Percentiles rank a stretch among this genome's conserved stretches.
Conservation (phyloP, 176 grass and related monocot species). For the Panicum miliaceum region DNA sequence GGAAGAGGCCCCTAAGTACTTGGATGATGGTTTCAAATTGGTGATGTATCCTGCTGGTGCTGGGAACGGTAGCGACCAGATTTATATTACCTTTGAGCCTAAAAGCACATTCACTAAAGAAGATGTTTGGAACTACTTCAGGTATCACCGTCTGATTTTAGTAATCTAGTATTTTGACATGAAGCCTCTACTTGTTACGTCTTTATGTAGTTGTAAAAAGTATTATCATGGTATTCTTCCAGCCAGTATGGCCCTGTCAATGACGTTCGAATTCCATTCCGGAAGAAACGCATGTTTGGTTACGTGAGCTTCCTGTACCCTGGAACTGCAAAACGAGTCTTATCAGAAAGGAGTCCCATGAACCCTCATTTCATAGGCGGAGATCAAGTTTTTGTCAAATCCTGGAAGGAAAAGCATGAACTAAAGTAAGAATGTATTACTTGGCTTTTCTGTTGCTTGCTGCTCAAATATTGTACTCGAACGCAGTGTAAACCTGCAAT, state of each 20-base stretch:
- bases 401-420: slow-evolving; percentile 50
- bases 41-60: slow-evolving; percentile 25
- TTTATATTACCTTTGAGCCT: slow-evolving; percentile 64
- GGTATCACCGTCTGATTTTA: slow-evolving; percentile 31
- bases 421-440: slow-evolving; percentile 11
- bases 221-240: slow-evolving; percentile 28
- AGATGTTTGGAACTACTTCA: slow-evolving; percentile 58
- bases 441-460: slow-evolving; percentile 12
- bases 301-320: slow-evolving; percentile 66
- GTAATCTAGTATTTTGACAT: neutral
- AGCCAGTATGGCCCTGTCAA: slow-evolving; percentile 62
- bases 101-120: slow-evolving; percentile 51
- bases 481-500: neutral
- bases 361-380: slow-evolving; percentile 62
- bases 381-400: slow-evolving; percentile 39
- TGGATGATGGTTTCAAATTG: slow-evolving; percentile 35
- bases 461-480: neutral
- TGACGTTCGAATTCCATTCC: slow-evolving; percentile 50
- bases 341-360: slow-evolving; percentile 37
- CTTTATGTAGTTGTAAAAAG: neutral
- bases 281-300: slow-evolving; percentile 52
- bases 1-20: slow-evolving; percentile 54
- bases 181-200: neutral
- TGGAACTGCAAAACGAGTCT: slow-evolving; percentile 48
- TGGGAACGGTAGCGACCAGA: slow-evolving; percentile 36